Percentiles rank a stretch among this genome's conserved stretches.
phyloP scores from a whole-genome alignment of 108 stramenopile species.

The Mayamaea pseudoterrestris region DNA sequence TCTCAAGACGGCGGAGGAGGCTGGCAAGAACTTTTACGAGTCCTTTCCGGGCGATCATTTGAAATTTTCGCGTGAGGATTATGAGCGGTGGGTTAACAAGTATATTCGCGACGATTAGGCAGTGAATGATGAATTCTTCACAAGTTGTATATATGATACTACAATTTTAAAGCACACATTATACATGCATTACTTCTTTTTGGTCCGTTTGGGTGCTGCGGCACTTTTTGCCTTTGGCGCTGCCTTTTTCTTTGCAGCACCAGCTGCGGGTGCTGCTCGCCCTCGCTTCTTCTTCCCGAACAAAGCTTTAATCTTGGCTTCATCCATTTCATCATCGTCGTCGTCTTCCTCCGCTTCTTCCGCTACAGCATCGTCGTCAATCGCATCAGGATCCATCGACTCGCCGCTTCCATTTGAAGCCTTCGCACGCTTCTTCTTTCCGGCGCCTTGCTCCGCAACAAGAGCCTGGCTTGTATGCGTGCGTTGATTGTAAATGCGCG shows the following conservation, averaged over 20 bases:
- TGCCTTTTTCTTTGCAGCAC: too few species aligned
- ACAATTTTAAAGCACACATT: not conserved
- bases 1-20: slow-evolving; percentile 38
- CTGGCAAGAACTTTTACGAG: slow-evolving; percentile 46
- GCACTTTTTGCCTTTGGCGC: too few species aligned
- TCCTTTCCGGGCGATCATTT: slow-evolving; percentile 57
- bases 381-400: slow-evolving; percentile 41
- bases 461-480: slow-evolving; percentile 74
- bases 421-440: slow-evolving; percentile 22
- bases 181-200: slow-evolving; percentile 4
- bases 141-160: too few species aligned
- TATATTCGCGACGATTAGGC: too few species aligned
- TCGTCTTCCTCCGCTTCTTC: slow-evolving; percentile 33
- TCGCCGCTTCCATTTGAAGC: slow-evolving; percentile 7
- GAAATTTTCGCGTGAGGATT: slow-evolving; percentile 35
- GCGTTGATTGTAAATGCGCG: slow-evolving; percentile 69
- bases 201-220: too few species aligned
- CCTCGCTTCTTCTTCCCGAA: slow-evolving; percentile 21
- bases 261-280: too few species aligned
- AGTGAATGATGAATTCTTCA: too few species aligned
- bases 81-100: slow-evolving; percentile 37
- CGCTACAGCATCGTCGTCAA: slow-evolving; percentile 25
- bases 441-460: slow-evolving; percentile 58
- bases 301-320: slow-evolving; percentile 26
- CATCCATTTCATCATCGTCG: slow-evolving; percentile 28